Base-by-base conservation (phyloP, 306 rosid species). In the Prinsepia uniflora region DNA sequence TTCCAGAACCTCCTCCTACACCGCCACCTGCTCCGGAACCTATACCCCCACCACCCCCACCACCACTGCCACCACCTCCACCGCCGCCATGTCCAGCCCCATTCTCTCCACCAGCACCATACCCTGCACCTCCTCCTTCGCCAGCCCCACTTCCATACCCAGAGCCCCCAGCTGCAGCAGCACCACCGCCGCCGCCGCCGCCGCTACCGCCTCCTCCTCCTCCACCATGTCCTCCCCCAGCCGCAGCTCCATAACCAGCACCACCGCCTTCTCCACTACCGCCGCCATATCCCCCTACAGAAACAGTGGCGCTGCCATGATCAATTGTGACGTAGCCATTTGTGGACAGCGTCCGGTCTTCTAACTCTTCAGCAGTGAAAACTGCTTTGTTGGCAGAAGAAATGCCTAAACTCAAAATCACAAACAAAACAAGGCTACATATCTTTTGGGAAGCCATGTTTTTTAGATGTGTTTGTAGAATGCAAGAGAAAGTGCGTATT, bases 301-400 rank as follows among this genome's bases (percentile, higher is more conserved):
- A 78, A 74, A 34, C 58, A 53, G 20, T 53, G 8, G 12, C 12
- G 11, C 14, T 45, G 49, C 49, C 49, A 24, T 24, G 30, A 24
- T 24, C 30, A 0, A 24, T 24, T 24, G 30, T 24, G 30, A 24
- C 30, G 30, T 24, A 24, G 30, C 30, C 30, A 24, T 24, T 24
- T 24, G 52, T 54, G 55, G 50, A 75, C 6, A 45, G 65, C 44
- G 10, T 36, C 46, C 54, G 65, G 44, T 5, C 54, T 22, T 11
- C 34, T 19, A 55, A 55, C 6, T 58, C 36, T 49, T 68, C 52
- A 12, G 13, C 40, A 17, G 76, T 72, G 56, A 78, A 81, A 67
- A 85, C 80, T n/a, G 81, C 70, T 78, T 87, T 76, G 15, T 90
- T 75, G 8, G 93, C 84, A 10, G 84, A 83, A 64, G 81, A 77